Percentiles rank a stretch among this genome's conserved stretches.
Evolutionary conservation across 164 flowering plant genomes (phyloP).

Genomic region (Liriodendron chinense): DNA sequence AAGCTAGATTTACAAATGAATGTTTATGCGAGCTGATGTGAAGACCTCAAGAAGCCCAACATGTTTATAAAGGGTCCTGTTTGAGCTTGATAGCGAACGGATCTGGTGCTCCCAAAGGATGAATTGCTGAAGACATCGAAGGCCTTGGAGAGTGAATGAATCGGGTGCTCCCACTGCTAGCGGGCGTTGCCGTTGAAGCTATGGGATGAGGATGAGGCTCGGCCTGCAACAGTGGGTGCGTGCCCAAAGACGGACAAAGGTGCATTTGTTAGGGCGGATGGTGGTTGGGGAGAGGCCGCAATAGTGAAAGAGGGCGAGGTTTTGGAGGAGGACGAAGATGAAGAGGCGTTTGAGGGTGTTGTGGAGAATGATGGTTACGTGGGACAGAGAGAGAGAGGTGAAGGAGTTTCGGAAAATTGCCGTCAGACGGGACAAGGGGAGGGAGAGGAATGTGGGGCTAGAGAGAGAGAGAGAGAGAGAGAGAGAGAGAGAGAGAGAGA

Average conservation of each 20-base stretch:
- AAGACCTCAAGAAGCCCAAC: no score
- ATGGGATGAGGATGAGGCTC: slow-evolving; percentile 33
- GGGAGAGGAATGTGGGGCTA: background rate
- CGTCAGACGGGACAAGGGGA: background rate
- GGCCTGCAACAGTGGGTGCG: slow-evolving; percentile 23
- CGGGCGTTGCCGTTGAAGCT: slow-evolving; percentile 47
- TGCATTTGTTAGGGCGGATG: slow-evolving; percentile 32
- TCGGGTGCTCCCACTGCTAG: slow-evolving; percentile 41
- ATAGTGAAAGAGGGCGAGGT: slow-evolving; percentile 19
- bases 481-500: no score
- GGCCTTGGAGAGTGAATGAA: slow-evolving; percentile 17
- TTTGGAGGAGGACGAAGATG: slow-evolving; percentile 16
- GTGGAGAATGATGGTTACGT: background rate
- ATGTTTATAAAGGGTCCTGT: no score
- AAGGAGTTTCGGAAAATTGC: background rate
- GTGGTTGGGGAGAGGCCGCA: slow-evolving; percentile 33
- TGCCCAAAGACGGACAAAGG: slow-evolving; percentile 40
- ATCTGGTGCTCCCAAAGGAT: slow-evolving; percentile 5
- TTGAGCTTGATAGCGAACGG: no score
- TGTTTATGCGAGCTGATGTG: no score
- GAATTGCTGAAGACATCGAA: slow-evolving; percentile 51
- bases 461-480: background rate
- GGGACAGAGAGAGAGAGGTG: background rate
- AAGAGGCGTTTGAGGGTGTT: background rate
- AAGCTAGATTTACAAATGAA: no score